Percentiles rank a stretch among this genome's conserved stretches.
Evolutionary conservation across 2,329 filamentous ascomycete species (phyloP).

Genomic region (Zasmidium angulare): DNA sequence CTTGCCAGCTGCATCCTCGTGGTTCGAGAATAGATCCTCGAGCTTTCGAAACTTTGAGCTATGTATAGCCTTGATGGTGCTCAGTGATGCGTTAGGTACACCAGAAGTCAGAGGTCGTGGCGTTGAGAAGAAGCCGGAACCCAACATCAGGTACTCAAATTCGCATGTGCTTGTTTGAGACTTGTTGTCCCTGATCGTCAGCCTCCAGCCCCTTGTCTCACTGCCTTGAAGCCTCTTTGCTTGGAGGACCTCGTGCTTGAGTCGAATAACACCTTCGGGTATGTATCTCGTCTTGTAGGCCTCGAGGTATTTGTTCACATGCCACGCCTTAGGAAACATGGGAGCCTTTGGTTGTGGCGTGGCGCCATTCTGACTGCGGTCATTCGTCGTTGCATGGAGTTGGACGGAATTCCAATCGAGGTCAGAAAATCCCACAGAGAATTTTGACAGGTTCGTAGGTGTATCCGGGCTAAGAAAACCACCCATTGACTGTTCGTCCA

Average conservation of each 20-base stretch:
- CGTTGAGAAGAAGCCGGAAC: slow-evolving; percentile 73
- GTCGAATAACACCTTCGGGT: slow-evolving; percentile 49
- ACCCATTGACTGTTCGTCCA: slow-evolving; percentile 24
- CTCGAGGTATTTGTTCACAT: slow-evolving; percentile 71
- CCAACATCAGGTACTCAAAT: slow-evolving; percentile 72
- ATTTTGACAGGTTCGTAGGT: slow-evolving; percentile 71
- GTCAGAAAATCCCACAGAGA: slow-evolving; percentile 66
- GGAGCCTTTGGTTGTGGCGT: slow-evolving; percentile 44
- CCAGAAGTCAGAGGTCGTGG: slow-evolving; percentile 58
- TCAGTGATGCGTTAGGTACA: slow-evolving; percentile 26
- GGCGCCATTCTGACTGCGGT: neutral
- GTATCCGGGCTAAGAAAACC: slow-evolving; percentile 60
- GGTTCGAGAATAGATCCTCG: slow-evolving; percentile 30
- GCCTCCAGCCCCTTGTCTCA: slow-evolving; percentile 15
- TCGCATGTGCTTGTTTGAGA: slow-evolving; percentile 18
- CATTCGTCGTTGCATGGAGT: slow-evolving; percentile 19
- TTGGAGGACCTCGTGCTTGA: slow-evolving; percentile 29
- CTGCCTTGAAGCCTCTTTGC: slow-evolving; percentile 10
- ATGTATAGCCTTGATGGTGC: slow-evolving; percentile 56
- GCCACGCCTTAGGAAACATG: slow-evolving; percentile 73
- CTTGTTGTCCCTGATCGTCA: slow-evolving; percentile 19
- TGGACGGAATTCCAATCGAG: slow-evolving; percentile 63
- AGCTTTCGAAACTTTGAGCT: slow-evolving; percentile 66
- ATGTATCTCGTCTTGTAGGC: slow-evolving; percentile 63
- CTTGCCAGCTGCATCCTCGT: slow-evolving; percentile 38